Evolutionary conservation across 768 basidiomycete species (phyloP).

Genomic region (Amanita inopinata): DNA sequence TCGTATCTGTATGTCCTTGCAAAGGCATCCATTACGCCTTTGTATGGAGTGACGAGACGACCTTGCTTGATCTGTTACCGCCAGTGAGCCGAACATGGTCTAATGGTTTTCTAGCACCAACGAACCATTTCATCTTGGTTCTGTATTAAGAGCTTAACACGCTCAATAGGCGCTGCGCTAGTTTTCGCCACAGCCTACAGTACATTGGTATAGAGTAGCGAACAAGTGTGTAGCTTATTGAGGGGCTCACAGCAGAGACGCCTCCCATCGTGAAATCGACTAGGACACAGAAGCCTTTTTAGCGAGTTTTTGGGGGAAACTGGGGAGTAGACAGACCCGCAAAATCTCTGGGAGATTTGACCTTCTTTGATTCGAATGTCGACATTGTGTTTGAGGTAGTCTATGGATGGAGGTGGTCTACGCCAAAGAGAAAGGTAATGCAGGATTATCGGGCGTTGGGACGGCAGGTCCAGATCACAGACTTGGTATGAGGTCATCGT

Average conservation of each 20-base stretch:
- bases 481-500: slow-evolving; percentile 10
- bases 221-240: background rate
- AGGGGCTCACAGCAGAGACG: slow-evolving; percentile 48
- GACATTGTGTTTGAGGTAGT: background rate
- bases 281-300: slow-evolving; percentile 13
- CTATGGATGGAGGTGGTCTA: background rate
- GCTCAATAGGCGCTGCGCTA: slow-evolving; percentile 81
- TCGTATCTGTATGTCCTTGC: slow-evolving; percentile 68
- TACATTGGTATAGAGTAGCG: background rate
- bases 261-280: slow-evolving; percentile 73
- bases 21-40: slow-evolving; percentile 75
- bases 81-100: background rate
- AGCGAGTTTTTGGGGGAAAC: slow-evolving; percentile 5
- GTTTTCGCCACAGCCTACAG: slow-evolving; percentile 77
- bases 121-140: slow-evolving; percentile 83
- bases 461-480: too few relatives aligned
- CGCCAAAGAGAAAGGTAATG: background rate
- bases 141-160: slow-evolving; percentile 77
- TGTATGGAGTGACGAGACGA: slow-evolving; percentile 72
- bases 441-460: background rate
- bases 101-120: background rate
- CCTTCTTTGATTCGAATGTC: slow-evolving; percentile 17
- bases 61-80: slow-evolving; percentile 69
- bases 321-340: slow-evolving; percentile 32
- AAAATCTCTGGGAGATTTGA: slow-evolving; percentile 69